Evolutionary conservation across 2,329 filamentous ascomycete species (phyloP).

Genomic region (Diplocarpon mali): DNA sequence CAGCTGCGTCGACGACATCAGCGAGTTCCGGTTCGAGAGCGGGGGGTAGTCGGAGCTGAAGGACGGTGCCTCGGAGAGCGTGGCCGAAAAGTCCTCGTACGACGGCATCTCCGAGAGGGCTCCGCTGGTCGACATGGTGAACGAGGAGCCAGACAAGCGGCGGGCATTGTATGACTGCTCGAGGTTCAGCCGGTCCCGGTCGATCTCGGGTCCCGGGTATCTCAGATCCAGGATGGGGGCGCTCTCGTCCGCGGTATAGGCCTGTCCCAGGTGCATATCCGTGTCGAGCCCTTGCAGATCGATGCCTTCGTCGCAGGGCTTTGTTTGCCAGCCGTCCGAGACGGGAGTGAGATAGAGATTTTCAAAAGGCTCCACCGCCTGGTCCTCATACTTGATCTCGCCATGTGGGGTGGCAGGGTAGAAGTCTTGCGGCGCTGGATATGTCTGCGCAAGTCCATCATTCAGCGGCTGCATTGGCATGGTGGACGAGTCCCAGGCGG

Average conservation of each 20-base stretch:
- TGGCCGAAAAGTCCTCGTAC: slow-evolving; percentile 59
- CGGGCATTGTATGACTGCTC: slow-evolving; percentile 45
- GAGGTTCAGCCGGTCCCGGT: slow-evolving; percentile 39
- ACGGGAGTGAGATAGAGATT: slow-evolving; percentile 17
- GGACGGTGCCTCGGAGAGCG: slow-evolving; percentile 55
- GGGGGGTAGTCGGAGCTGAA: slow-evolving; percentile 57
- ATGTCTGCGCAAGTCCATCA: slow-evolving; percentile 41
- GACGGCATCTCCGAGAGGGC: slow-evolving; percentile 56
- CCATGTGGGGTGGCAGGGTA: slow-evolving; percentile 40
- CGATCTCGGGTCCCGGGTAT: slow-evolving; percentile 37
- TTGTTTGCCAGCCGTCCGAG: slow-evolving; percentile 40
- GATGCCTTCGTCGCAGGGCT: slow-evolving; percentile 45
- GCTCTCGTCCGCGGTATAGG: slow-evolving; percentile 50
- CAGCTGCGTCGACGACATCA: slow-evolving; percentile 59
- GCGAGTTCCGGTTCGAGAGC: slow-evolving; percentile 55
- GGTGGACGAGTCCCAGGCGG: slow-evolving; percentile 46
- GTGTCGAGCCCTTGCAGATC: slow-evolving; percentile 44
- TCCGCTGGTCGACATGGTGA: slow-evolving; percentile 58
- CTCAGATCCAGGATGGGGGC: slow-evolving; percentile 51
- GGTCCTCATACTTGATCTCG: slow-evolving; percentile 33
- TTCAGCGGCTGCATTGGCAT: slow-evolving; percentile 33
- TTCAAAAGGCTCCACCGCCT: slow-evolving; percentile 9
- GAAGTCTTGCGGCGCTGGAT: slow-evolving; percentile 47
- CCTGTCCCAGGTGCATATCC: slow-evolving; percentile 50
- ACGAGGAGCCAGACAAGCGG: slow-evolving; percentile 62